A percentile compares a stretch with the other conserved stretches of the same genome.
These are phyloP conservation scores for Stagonosporopsis chrysanthemi DNA, from an alignment of 2,329 filamentous ascomycete species.

Conservation along the genomic window DNA sequence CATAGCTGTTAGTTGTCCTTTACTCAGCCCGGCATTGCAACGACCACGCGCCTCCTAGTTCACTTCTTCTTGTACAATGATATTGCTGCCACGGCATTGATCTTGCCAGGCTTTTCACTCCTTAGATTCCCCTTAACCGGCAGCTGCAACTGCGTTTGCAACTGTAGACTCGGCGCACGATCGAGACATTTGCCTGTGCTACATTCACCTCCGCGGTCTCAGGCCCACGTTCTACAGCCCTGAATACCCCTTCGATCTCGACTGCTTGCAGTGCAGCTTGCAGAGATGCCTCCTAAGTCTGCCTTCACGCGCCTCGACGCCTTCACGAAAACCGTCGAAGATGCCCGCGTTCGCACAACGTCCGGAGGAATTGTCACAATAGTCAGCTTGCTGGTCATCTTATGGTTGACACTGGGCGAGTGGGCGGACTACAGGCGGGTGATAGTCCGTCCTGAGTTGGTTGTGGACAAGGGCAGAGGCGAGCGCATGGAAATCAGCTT, in stretches of 20 bases:
- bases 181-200: constrained; percentile 20
- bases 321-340: constrained; percentile 99
- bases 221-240: constrained; percentile 16
- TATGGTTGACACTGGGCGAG: constrained; percentile 93
- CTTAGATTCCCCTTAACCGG: constrained; percentile 14
- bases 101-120: constrained; percentile 32
- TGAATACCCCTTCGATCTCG: constrained; percentile 4
- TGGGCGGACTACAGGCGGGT: constrained; percentile 92
- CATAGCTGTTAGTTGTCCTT: constrained; percentile 47
- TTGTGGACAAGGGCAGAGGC: constrained; percentile 96
- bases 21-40: constrained; percentile 40
- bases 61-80: constrained; percentile 34
- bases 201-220: constrained; percentile 22
- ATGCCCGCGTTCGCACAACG: constrained; percentile 94
- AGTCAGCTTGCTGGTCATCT: constrained; percentile 82
- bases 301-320: constrained; percentile 96
- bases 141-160: constrained; percentile 26
- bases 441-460: constrained; percentile 85
- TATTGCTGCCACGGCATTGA: constrained; percentile 30
- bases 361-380: constrained; percentile 96
- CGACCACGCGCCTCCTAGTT: constrained; percentile 31
- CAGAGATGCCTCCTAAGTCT: constrained; percentile 82
- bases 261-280: constrained; percentile 19
- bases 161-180: constrained; percentile 14
- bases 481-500: constrained; percentile 99